Percentiles rank a stretch among this genome's conserved stretches.
Evolutionary conservation across 208 protist species (phyloP).

Genomic region (Wallacemonas collosoma): DNA sequence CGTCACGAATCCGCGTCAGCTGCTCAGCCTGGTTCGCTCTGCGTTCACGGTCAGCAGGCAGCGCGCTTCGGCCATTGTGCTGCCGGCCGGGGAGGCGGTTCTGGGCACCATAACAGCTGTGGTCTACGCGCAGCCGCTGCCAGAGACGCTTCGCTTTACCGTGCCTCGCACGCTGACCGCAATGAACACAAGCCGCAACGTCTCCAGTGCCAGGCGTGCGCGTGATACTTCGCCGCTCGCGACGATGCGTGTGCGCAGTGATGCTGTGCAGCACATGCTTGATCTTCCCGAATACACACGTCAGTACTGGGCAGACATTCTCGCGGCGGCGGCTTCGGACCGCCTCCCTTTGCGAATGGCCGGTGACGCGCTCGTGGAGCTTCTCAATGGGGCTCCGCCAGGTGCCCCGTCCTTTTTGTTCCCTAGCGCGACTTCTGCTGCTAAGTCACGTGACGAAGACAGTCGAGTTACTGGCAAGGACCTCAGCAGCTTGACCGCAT

Average conservation of each 20-base stretch:
- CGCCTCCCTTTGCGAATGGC: conserved; percentile 1
- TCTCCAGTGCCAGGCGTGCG: no score
- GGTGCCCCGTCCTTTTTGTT: not conserved
- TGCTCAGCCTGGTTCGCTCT: not conserved
- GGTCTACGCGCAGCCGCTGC: conserved; percentile 8
- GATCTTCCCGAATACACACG: not conserved
- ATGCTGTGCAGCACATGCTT: not conserved
- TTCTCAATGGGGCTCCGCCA: not conserved
- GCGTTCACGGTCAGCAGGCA: not conserved
- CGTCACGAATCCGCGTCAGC: not conserved
- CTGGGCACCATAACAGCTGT: conserved; percentile 2
- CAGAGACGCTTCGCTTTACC: conserved; percentile 10
- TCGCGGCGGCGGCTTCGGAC: not conserved
- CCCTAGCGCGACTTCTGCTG: not conserved
- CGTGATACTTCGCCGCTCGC: no score
- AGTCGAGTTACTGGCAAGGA: not conserved
- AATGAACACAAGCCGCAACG: no score
- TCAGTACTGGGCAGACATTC: conserved; percentile 3
- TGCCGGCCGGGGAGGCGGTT: not conserved
- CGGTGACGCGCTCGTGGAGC: conserved; percentile 7
- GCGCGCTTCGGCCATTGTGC: not conserved
- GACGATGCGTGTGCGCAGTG: not conserved
- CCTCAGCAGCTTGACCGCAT: not conserved
- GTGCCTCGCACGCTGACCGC: not conserved
- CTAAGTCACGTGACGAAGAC: not conserved